Evolutionary conservation across 106 monocot species (phyloP), one percentile per base, ranked within the genome.

Genomic region (Vanilla planifolia): DNA sequence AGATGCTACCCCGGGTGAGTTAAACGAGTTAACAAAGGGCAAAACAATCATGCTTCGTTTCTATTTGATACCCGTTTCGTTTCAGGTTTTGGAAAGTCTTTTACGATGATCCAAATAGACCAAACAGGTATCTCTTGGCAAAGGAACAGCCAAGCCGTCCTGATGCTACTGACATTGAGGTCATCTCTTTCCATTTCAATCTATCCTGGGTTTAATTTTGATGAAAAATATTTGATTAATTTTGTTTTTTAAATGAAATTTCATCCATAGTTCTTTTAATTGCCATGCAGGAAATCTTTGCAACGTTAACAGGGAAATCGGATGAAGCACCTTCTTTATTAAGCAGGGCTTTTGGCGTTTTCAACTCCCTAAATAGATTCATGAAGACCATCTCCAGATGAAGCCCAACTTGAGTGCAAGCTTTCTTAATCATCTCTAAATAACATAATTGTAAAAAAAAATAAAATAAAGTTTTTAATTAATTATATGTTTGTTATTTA

Each of bases 11-110:
- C 90, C 42, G 86, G 86, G 90, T 90, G 59, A 70, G 82, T 42
- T 45, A 30, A 30, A 35, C 20, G 11, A 51, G 17, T 23, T 55
- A 59, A 20, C 6, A 15, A 27, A 17, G 19, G 9, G n/a, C 14
- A 33, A 23, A 10, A 20, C 5, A 39, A 20, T 41, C 25, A 8
- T 19, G 27, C 24, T 13, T 47, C n/a, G 26, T 11, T 39, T 11
- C 20, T 43, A 11, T 51, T 57, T 47, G 3, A 36, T 47, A 33
- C 32, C 9, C 47, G 39, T 27, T 61, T 39, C 13, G 51, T 32
- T 69, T 17, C 75, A 95, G 95, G 47, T 71, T 83, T 70, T 95
- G 95, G 95, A 95, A 90, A 71, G 90, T 95, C 57, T 95, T 90
- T 59, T 96, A 81, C 69, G 90, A 90, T 79, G 95, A 96, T 61